Base-by-base conservation (phyloP, 805 yeast genomes). In the Cyberlindnera saturnus region DNA sequence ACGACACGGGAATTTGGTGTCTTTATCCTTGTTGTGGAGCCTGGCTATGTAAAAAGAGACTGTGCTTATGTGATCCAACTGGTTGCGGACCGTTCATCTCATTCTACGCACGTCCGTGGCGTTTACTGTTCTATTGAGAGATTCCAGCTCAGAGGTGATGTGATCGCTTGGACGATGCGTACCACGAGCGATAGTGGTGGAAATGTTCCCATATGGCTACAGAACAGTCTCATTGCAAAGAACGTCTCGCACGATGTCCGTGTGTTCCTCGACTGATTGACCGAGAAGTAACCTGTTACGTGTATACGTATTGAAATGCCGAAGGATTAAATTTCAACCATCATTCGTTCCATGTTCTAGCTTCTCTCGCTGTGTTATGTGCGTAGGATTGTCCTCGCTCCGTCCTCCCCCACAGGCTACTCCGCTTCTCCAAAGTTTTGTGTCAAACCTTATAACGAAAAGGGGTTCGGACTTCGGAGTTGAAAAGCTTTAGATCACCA, bases 111-210 rank as follows among this genome's bases (percentile, higher is more conserved):
- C 15, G 66, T 66, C 7, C 55, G 42, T 2, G 72, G 68, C 1
- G 49, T 51, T n/a, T 69, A 67, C 46, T 54, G 56, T 18, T 62
- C 69, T 16, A 62, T 67, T 8, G 73, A 67, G 47, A 44, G 59
- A 11, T 45, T 67, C 32, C 45, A 49, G 30, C 40, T 43, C 20
- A 43, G 38, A 8, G 44, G 50, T 26, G 46, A 48, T 7, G 23
- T 41, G 14, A 38, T 58, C 7, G 58, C 52, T 28, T 69, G 73
- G 73, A 47, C 45, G 5, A 69, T 68, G 71, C 57, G 63, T 23
- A 66, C 71, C 1, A 45, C 59, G 7, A 61, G 67, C 42, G 69
- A 69, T 47, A 65, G 69, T 18, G 69, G 70, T 32, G 73, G 73
- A 1, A 56, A 57, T 38, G 62, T 69, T 6, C 73, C 73, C 7